Percentiles rank a stretch among this genome's conserved stretches.
These are phyloP conservation scores for Cyberlindnera saturnus DNA, from an alignment of 805 yeast species.

Conservation along the genomic window DNA sequence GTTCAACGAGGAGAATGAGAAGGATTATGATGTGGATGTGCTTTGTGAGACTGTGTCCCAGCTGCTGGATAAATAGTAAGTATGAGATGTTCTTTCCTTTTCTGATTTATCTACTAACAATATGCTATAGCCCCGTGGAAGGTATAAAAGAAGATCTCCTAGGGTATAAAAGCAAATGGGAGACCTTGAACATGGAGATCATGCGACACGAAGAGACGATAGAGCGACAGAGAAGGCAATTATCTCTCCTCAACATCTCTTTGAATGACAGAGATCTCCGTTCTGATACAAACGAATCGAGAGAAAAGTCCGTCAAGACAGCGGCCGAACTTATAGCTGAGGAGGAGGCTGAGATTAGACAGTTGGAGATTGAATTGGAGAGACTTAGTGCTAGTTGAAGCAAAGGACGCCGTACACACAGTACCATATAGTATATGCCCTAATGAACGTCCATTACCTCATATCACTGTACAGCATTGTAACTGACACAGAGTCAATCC, in stretches of 20 bases:
- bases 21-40: slow-evolving; percentile 33
- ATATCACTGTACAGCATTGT: too few species aligned
- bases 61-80: slow-evolving; percentile 25
- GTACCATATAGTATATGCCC: not conserved
- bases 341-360: slow-evolving; percentile 41
- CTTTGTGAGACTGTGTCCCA: slow-evolving; percentile 37
- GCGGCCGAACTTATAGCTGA: slow-evolving; percentile 30
- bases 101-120: slow-evolving; percentile 2
- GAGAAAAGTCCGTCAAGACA: slow-evolving; percentile 4
- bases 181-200: slow-evolving; percentile 31
- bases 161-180: slow-evolving; percentile 28
- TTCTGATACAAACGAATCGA: not conserved
- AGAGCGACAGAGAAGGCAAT: slow-evolving; percentile 37
- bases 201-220: slow-evolving; percentile 36
- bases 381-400: not conserved
- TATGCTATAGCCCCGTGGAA: slow-evolving; percentile 27
- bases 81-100: not conserved
- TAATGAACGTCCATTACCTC: not conserved
- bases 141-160: slow-evolving; percentile 27
- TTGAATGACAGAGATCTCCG: slow-evolving; percentile 16
- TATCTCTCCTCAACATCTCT: slow-evolving; percentile 30
- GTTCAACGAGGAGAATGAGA: slow-evolving; percentile 27
- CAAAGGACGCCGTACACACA: not conserved
- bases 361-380: slow-evolving; percentile 34
- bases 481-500: too few species aligned